These are phyloP conservation scores for Rhododendron henanense DNA, from an alignment of 148 eudicot species.

Conservation along the genomic window DNA sequence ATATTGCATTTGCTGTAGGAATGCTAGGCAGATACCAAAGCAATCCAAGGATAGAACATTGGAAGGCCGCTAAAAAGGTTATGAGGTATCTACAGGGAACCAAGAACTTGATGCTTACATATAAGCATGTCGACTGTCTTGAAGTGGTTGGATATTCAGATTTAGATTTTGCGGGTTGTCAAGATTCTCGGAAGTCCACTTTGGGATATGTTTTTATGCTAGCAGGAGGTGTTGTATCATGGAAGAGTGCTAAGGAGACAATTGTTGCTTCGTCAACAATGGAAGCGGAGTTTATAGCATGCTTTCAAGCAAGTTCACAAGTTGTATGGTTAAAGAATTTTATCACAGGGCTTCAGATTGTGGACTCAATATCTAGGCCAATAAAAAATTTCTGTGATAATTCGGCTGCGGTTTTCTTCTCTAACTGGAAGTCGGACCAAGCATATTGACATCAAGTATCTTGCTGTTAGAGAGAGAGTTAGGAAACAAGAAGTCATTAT, in stretches of 20 bases:
- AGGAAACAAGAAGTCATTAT: not conserved
- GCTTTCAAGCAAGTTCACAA: not conserved
- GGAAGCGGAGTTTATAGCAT: not conserved
- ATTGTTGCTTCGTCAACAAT: not conserved
- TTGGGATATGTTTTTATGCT: not conserved
- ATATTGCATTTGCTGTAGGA: no score
- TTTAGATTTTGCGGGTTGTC: not conserved
- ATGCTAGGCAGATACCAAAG: no score
- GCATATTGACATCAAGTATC: not conserved
- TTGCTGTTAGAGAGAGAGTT: not conserved
- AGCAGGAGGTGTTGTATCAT: not conserved
- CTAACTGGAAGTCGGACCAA: not conserved
- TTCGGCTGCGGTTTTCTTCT: not conserved
- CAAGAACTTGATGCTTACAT: not conserved
- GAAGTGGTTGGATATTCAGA: no score
- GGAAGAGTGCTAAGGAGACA: not conserved
- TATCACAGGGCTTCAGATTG: not conserved
- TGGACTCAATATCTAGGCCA: not conserved
- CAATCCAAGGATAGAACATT: no score
- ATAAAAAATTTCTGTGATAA: not conserved
- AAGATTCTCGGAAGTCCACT: not conserved
- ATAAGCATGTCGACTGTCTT: not conserved
- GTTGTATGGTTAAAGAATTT: not conserved
- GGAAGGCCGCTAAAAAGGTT: no score
- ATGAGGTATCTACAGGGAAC: not conserved